Evolutionary conservation across 2,329 filamentous ascomycete genomes (phyloP).

Genomic region (Helminthosporium solani): DNA sequence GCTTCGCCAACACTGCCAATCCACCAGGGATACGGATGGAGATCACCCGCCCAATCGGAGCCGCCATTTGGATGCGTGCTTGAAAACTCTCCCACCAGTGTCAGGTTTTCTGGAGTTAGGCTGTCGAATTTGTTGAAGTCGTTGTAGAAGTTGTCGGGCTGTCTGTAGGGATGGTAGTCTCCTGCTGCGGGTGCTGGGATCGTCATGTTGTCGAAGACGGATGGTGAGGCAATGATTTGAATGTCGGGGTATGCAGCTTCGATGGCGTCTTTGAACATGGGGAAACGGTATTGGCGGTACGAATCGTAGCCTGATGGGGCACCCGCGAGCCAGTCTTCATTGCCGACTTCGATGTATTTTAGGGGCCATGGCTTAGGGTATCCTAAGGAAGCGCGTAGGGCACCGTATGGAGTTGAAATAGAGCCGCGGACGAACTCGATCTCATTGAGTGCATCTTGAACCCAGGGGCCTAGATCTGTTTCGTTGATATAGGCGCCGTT

Average conservation of each 20-base stretch:
- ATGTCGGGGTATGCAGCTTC: constrained; percentile 24
- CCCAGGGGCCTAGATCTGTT: neutral
- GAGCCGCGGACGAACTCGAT: constrained; percentile 25
- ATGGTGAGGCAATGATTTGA: constrained; percentile 25
- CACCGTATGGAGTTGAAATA: constrained; percentile 17
- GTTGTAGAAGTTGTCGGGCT: constrained; percentile 45
- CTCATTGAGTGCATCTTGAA: constrained; percentile 28
- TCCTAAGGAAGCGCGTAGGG: constrained; percentile 23
- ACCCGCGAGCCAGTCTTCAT: constrained; percentile 22
- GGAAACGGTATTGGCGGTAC: constrained; percentile 20
- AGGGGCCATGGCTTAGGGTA: constrained; percentile 25
- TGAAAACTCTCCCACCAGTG: constrained; percentile 41
- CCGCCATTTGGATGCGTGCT: constrained; percentile 35
- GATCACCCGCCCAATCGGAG: constrained; percentile 22
- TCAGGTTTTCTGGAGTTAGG: constrained; percentile 20
- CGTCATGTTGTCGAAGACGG: constrained; percentile 32
- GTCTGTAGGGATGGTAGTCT: constrained; percentile 49
- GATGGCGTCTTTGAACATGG: constrained; percentile 19
- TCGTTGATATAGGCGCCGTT: constrained; percentile 33
- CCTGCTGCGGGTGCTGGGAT: no score
- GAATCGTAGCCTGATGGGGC: neutral
- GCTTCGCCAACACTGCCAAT: constrained; percentile 64
- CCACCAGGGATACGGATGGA: constrained; percentile 41
- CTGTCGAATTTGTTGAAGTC: constrained; percentile 48
- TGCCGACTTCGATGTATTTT: constrained; percentile 31